Percentiles rank a stretch among this genome's conserved stretches.
Evolutionary conservation across 2,329 filamentous ascomycete species (phyloP).

Genomic region (Biscogniauxia marginata): DNA sequence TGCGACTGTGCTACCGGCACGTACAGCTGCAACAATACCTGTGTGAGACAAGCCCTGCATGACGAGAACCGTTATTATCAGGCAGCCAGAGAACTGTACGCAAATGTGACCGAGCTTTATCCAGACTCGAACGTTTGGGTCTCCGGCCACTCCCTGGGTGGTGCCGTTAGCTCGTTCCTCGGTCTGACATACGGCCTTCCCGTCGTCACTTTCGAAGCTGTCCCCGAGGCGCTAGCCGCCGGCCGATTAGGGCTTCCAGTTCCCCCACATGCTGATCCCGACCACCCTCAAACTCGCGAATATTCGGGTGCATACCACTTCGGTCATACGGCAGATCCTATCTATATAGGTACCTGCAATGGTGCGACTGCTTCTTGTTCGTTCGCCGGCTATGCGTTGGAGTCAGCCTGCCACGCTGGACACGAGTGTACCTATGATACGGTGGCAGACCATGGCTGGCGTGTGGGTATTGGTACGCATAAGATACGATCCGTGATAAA

Average conservation of each 20-base stretch:
- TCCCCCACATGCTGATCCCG: slow-evolving; percentile 74
- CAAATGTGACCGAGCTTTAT: slow-evolving; percentile 88
- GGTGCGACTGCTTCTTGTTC: slow-evolving; percentile 86
- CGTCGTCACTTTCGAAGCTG: slow-evolving; percentile 88
- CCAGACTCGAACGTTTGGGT: slow-evolving; percentile 84
- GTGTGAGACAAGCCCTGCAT: slow-evolving; percentile 70
- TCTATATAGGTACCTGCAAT: slow-evolving; percentile 93
- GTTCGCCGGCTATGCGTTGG: slow-evolving; percentile 88
- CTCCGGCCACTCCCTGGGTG: slow-evolving; percentile 88
- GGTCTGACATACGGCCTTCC: slow-evolving; percentile 89
- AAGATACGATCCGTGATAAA: slow-evolving; percentile 85
- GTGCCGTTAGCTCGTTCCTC: slow-evolving; percentile 82
- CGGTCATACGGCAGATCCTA: slow-evolving; percentile 91
- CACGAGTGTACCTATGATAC: slow-evolving; percentile 89
- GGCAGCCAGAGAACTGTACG: slow-evolving; percentile 83
- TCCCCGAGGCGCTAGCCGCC: slow-evolving; percentile 86
- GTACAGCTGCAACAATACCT: slow-evolving; percentile 91
- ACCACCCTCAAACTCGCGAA: slow-evolving; percentile 66
- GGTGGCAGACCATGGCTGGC: slow-evolving; percentile 86
- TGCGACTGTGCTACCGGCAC: slow-evolving; percentile 88
- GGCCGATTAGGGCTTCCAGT: slow-evolving; percentile 79
- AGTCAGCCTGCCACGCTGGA: slow-evolving; percentile 89
- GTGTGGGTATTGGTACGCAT: slow-evolving; percentile 87
- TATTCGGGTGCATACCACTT: slow-evolving; percentile 85
- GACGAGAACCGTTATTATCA: slow-evolving; percentile 91